Percentiles rank a stretch among this genome's conserved stretches.
Evolutionary conservation across 108 stramenopile species (phyloP).

Genomic region (Cyclotella sp.): DNA sequence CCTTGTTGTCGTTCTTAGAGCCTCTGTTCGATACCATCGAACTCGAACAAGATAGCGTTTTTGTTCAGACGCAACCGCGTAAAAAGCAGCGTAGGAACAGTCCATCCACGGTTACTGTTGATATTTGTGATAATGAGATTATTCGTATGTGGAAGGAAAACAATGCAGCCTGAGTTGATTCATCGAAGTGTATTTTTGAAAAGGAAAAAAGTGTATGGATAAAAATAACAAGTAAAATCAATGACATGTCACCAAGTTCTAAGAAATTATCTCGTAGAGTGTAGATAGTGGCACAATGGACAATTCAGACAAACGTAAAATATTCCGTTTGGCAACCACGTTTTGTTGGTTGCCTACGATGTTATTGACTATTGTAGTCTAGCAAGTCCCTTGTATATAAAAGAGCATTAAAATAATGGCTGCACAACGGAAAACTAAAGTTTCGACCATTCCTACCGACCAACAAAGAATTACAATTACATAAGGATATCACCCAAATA

Average conservation of each 20-base stretch:
- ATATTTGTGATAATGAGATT: slow-evolving; percentile 47
- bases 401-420: neutral
- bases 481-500: slow-evolving; percentile 93
- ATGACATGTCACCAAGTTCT: too few species aligned
- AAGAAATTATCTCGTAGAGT: too few species aligned
- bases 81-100: slow-evolving; percentile 11
- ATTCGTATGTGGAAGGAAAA: slow-evolving; percentile 33
- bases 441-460: neutral
- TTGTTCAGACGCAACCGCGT: neutral
- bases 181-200: neutral
- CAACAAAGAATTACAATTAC: slow-evolving; percentile 41
- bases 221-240: too few species aligned
- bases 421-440: neutral
- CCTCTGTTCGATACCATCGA: slow-evolving; percentile 13
- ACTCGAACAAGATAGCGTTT: neutral
- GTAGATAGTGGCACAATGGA: too few species aligned
- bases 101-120: slow-evolving; percentile 22
- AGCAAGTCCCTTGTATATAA: too few species aligned
- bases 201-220: neutral
- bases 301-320: too few species aligned
- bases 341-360: too few species aligned
- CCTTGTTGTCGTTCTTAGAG: slow-evolving; percentile 9
- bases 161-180: neutral
- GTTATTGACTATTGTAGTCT: too few species aligned
- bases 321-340: too few species aligned